phyloP scores from a whole-genome alignment of 2,329 filamentous ascomycete species.

The Colletotrichum musae region DNA sequence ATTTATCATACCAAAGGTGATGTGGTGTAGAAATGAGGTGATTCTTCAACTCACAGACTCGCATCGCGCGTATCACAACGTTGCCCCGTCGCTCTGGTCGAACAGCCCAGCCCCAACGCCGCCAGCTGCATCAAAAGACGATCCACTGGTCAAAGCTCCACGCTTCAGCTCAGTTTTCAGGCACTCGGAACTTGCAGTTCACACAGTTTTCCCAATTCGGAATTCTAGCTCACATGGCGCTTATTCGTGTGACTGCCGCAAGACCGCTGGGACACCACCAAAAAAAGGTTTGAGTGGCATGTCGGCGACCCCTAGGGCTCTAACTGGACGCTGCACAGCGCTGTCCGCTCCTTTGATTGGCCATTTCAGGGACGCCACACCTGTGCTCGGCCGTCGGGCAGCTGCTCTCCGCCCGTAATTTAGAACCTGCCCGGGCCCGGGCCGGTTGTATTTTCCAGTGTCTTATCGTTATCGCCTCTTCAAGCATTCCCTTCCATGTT shows the following conservation, averaged over 20 bases:
- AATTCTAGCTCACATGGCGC: constrained; percentile 20
- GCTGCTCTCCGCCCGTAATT: not conserved
- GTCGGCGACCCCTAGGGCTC: not conserved
- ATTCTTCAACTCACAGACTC: not conserved
- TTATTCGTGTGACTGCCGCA: constrained; percentile 15
- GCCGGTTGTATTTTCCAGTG: too few relatives aligned
- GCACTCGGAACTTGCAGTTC: not conserved
- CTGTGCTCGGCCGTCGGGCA: constrained; percentile 6
- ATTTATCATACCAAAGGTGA: too few relatives aligned
- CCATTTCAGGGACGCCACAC: constrained; percentile 6
- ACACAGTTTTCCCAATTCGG: not conserved
- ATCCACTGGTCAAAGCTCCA: constrained; percentile 32
- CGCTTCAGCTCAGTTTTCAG: constrained; percentile 9
- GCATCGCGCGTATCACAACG: not conserved
- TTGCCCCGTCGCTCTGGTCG: not conserved
- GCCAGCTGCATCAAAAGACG: constrained; percentile 4
- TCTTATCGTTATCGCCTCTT: constrained; percentile 23
- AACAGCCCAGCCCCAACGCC: not conserved
- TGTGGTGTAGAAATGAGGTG: constrained; percentile 2
- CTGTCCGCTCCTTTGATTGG: not conserved
- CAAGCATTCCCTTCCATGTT: too few relatives aligned
- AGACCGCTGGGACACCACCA: not conserved
- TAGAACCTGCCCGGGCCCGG: too few relatives aligned
- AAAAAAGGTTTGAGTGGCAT: constrained; percentile 6
- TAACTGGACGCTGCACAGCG: not conserved